phyloP scores from a whole-genome alignment of 2,329 filamentous ascomycete species.

The Tolypocladium capitatum region DNA sequence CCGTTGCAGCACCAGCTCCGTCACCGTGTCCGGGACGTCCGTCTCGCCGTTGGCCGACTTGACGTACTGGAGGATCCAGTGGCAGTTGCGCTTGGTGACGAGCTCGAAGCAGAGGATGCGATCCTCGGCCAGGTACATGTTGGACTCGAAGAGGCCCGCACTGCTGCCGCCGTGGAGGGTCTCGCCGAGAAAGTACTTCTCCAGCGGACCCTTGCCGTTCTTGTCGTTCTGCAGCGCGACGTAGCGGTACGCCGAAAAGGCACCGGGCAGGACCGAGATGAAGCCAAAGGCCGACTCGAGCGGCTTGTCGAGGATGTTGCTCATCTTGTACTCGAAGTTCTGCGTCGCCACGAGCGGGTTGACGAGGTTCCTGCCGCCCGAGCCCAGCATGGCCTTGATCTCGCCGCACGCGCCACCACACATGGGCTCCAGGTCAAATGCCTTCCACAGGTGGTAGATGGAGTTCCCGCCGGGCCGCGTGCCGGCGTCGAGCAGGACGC shows the following conservation, averaged over 20 bases:
- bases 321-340: slow-evolving; percentile 99
- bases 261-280: slow-evolving; percentile 90
- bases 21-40: slow-evolving; percentile 87
- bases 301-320: slow-evolving; percentile 96
- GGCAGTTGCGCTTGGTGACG: slow-evolving; percentile 91
- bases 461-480: slow-evolving; percentile 89
- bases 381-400: slow-evolving; percentile 94
- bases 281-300: slow-evolving; percentile 96
- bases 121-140: slow-evolving; percentile 98
- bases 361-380: slow-evolving; percentile 70
- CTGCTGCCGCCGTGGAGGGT: slow-evolving; percentile 86
- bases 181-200: slow-evolving; percentile 95
- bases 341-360: slow-evolving; percentile 93
- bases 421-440: slow-evolving; percentile 94
- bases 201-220: slow-evolving; percentile 78
- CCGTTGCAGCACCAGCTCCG: slow-evolving; percentile 89
- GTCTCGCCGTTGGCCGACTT: slow-evolving; percentile 96
- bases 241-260: slow-evolving; percentile 96
- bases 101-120: slow-evolving; percentile 98
- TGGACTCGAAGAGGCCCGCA: slow-evolving; percentile 93
- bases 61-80: slow-evolving; percentile 96
- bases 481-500: slow-evolving; percentile 88
- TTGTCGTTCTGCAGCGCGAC: slow-evolving; percentile 94
- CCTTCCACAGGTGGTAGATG: slow-evolving; percentile 97
- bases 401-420: slow-evolving; percentile 95